Base-by-base conservation (phyloP, 306 rosid genomes). In the Nissolia schottii region DNA sequence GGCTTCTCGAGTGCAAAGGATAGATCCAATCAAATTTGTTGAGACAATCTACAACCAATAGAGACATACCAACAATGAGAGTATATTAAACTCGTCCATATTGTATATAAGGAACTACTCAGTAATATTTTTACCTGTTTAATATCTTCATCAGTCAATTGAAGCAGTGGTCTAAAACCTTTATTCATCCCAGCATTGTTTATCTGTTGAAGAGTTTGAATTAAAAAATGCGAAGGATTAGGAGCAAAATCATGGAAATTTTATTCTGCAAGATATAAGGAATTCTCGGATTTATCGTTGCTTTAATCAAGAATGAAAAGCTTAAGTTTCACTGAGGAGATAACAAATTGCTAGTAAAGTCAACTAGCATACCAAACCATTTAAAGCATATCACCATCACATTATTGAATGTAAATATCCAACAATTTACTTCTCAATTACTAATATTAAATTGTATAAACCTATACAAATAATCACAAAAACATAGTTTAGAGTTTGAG, bases 161-260 rank as follows among this genome's bases (percentile, higher is more conserved):
- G 89, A 75, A 94, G 94, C 82, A 94, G 71, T 16, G 98, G 92
- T 84, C 98, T 83, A 73, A 94, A 94, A 73, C 98, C 97, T 85
- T 91, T 94, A 79, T 87, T 94, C 56, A 95, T 73, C 31, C 97
- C 98, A 8, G 98, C 97, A 77, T 91, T 94, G 73, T 94, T 94
- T 77, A 91, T 91, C 98, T 89, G 88, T 79, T 7, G 40, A 63
- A 79, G 28, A 10, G 23, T 38, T 48, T 34, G 35, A 43, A 53
- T n/a, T 3, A 74, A 9, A 67, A 76, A 62, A 11, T 8, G 38
- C 0, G 29, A 65, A 67, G 62, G 1, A 50, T 76, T 53, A 53
- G 29, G 34, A 70, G 35, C 14, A 71, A 61, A 60, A 71, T 43
- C 37, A 34, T 77, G 15, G 63, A 74, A 14, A 55, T 20, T 46